Evolutionary conservation across 2,329 filamentous ascomycete species (phyloP), one percentile per base, ranked within the genome.

Genomic region (Fusarium illudens): DNA sequence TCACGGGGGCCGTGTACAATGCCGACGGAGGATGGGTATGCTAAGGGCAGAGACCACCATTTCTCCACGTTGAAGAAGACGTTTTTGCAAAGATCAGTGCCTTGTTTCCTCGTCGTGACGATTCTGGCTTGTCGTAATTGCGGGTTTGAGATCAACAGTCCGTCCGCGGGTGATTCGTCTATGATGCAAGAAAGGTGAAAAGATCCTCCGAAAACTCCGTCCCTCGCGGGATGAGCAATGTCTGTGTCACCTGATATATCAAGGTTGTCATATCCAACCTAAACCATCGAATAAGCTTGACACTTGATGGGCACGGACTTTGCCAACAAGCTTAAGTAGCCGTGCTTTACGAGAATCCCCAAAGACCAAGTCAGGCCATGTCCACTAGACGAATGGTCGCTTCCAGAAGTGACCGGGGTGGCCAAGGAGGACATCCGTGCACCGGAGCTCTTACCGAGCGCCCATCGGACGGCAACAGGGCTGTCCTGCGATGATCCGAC

Each of bases 11-110:
- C 4, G 62, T 71, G 20, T 82, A 83, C 27, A 76, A 76, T 15
- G 78, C 82, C 2, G 81, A 83, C 54, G 81, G 81, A 13, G 81
- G 78, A 10, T 75, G 64, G 68, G 56, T 72, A 1, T 75, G 66
- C 4, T 73, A 13, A 46, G n/a, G 12, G 22, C 10, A 46, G 10
- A 46, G 37, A 9, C 20, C 4, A 39, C 36, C 6, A 13, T 11
- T 15, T 25, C 20, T 42, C 13, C 37, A 42, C 4, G 13, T 42
- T n/a, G 37, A 42, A 15, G n/a, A n/a, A n/a, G n/a, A n/a, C n/a
- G 4, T 15, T 42, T 11, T 42, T 15, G 37, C 37, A 44, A 39
- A 42, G 19, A 42, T 42, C 20, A n/a, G 15, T 5, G 15, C 22
- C n/a, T 42, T 46, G 15, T 22, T 15, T 46, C 25, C 17, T 25